Conservation (phyloP, 2,329 filamentous ascomycete genomes). For the Alternaria sp. region DNA sequence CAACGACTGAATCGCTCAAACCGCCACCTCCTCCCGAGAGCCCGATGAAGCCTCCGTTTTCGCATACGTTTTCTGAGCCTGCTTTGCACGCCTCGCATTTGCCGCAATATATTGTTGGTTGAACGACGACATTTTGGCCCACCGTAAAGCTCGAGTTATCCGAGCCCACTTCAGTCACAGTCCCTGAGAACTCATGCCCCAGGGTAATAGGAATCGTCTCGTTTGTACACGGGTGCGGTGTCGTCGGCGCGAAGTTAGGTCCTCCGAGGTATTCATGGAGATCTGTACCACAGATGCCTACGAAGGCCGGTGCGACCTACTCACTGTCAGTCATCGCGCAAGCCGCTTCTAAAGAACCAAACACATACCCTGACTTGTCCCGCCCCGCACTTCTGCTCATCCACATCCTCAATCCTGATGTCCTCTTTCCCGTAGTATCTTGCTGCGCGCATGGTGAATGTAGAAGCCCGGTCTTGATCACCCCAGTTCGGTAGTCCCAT, state of each 20-base stretch:
- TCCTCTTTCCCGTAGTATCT: conserved; percentile 63
- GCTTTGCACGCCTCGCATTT: conserved; percentile 62
- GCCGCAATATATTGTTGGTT: conserved; percentile 65
- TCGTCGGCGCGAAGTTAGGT: conserved; percentile 56
- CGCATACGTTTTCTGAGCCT: conserved; percentile 64
- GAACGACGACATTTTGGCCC: conserved; percentile 64
- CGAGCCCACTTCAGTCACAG: conserved; percentile 63
- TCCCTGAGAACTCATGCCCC: conserved; percentile 70
- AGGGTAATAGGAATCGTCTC: conserved; percentile 65
- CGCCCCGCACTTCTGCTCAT: conserved; percentile 54
- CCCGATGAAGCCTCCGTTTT: conserved; percentile 61
- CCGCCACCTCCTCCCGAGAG: conserved; percentile 61
- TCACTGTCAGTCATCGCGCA: neutral
- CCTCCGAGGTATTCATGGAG: conserved; percentile 61
- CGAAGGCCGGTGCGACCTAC: conserved; percentile 54
- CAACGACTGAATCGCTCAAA: conserved; percentile 61
- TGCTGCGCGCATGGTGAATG: conserved; percentile 57
- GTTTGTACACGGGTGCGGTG: conserved; percentile 64
- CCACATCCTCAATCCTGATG: conserved; percentile 61
- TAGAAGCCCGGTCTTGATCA: neutral
- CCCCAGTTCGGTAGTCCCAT: conserved; percentile 5
- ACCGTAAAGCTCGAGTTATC: conserved; percentile 56
- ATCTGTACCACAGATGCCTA: conserved; percentile 62
- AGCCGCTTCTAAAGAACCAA: too few relatives aligned
- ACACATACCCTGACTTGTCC: conserved; percentile 56